Evolutionary conservation across 2,329 filamentous ascomycete species (phyloP), one percentile per base, ranked within the genome.

Genomic region (Aureobasidium sp.): DNA sequence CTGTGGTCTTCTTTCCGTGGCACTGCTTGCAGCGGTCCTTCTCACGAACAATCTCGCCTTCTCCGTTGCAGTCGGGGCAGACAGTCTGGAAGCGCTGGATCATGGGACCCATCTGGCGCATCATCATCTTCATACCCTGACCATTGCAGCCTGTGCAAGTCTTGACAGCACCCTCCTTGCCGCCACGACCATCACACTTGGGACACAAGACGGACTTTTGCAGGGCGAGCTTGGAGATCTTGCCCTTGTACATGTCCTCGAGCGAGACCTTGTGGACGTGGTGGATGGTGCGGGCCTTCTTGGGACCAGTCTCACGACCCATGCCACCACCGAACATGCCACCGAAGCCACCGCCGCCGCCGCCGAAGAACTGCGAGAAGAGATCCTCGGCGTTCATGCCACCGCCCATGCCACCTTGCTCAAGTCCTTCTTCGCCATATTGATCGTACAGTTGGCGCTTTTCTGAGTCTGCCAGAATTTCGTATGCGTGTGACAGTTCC

Each of bases 101-200:
- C 94, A 99, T 99, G 63, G 94, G 94, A 57, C 94, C 94, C 92
- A 99, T 97, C 79, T 99, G 94, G 74, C 95, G 89, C 94, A 99
- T 97, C 93, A 99, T 97, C 44, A 90, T 97, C 88, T 97, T 97
- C 90, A 97, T 96, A 77, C 94, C 94, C 66, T 89, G 85, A 67
- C 94, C 94, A 71, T 96, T 91, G 76, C 94, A 99, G 72, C 91
- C 89, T 44, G 85, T 73, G 78, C 94, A 99, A 71, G 89, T 90
- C 80, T 92, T 93, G 67, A 97, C 93, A n/a, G 94, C 90, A 66
- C 94, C 94, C 67, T 97, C 93, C 81, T 99, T 99, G 67, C 94
- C 94, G 72, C 94, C 94, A 63, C 91, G 86, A 66, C 94, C 94
- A 63, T 94, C 88, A 76, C 94, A 99, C 79, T 92, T 92, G 67